Conservation (phyloP, 805 yeast genomes). For the Myxozyma geophila region DNA sequence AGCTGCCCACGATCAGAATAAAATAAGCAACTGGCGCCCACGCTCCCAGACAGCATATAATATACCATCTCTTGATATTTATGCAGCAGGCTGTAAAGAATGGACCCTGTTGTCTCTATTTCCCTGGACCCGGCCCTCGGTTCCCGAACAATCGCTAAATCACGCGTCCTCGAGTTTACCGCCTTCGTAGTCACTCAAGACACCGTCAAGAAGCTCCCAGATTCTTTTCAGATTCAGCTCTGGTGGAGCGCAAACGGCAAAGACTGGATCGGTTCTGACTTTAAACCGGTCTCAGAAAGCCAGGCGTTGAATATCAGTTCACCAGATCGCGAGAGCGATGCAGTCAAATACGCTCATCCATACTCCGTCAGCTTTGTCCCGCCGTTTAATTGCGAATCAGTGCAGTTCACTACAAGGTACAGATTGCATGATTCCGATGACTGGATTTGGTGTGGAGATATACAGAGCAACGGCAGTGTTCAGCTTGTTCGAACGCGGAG, state of each 20-base stretch:
- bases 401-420: constrained; percentile 35
- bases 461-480: constrained; percentile 21
- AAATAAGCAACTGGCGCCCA: too few relatives aligned
- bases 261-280: constrained; percentile 22
- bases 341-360: background rate
- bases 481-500: constrained; percentile 9
- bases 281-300: background rate
- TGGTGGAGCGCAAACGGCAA: constrained; percentile 29
- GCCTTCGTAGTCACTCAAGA: constrained; percentile 18
- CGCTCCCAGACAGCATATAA: background rate
- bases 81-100: background rate
- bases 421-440: constrained; percentile 8
- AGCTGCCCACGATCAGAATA: too few relatives aligned
- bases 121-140: constrained; percentile 27
- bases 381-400: constrained; percentile 13
- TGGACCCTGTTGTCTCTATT: constrained; percentile 1
- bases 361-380: constrained; percentile 26
- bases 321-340: background rate
- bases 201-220: background rate
- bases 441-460: constrained; percentile 32
- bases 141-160: constrained; percentile 16
- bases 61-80: too few relatives aligned
- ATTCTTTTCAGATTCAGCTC: constrained; percentile 18
- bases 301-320: background rate
- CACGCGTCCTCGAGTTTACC: constrained; percentile 25